Evolutionary conservation across 2,329 filamentous ascomycete species (phyloP), one percentile per base, ranked within the genome.

Genomic region (Scleromitrula shiraiana): DNA sequence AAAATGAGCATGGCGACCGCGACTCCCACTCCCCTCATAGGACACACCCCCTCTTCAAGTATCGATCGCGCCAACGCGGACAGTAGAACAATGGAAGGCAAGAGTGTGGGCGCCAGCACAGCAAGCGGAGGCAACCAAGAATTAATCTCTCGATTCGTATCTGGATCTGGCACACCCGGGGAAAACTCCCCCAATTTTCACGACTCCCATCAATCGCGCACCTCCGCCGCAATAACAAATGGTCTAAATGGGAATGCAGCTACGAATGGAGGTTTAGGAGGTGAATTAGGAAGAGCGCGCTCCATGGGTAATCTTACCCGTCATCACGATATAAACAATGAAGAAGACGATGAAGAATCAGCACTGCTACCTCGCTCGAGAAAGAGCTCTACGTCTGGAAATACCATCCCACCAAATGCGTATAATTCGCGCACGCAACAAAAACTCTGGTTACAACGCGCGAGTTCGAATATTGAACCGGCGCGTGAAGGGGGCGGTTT

Each of bases 361-460:
- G 72, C 69, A 29, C 62, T 78, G 12, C 68, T 72, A 3, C 74
- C 71, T 22, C 69, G 68, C 17, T 58, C 58, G 5, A 46, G 62
- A 10, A 61, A 64, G 43, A 50, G 54, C 17, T 56, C 56, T 14
- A 59, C 54, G 10, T 52, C 51, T 15, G 62, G 63, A 38, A 52
- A 57, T 22, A 57, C 58, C 4, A 55, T 58, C 1, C 61, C 40
- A 7, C 24, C 46, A 14, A 49, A 43, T 44, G 46, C 39, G 9
- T 43, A 43, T 24, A 49, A 49, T 37, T 85, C 81, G 46, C 75
- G 84, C 12, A 86, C 82, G 1, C 83, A 88, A 65, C 83, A 88
- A 63, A 88, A 88, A 59, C 70, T 88, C 12, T 83, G 86, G 66
- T 72, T 88, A 1, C 83, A 88, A 60, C 76, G 84, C 30, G 83